These are phyloP conservation scores for Kwoniella dendrophila DNA, from an alignment of 768 basidiomycete species.

Conservation along the genomic window DNA sequence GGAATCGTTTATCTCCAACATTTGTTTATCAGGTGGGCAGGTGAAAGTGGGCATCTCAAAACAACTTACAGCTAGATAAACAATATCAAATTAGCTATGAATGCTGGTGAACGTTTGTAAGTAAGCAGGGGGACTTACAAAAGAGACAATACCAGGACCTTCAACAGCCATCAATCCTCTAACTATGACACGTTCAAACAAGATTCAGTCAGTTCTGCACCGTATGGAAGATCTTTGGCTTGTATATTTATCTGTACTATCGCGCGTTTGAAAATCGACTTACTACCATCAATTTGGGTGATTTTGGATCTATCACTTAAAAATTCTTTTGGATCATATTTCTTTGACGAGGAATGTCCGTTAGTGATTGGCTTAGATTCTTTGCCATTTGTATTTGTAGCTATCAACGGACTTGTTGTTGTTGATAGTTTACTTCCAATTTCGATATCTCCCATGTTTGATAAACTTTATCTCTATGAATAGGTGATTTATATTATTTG, in stretches of 20 bases:
- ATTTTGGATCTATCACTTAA: slow-evolving; percentile 31
- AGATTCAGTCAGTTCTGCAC: slow-evolving; percentile 3
- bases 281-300: slow-evolving; percentile 41
- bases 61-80: slow-evolving; percentile 16
- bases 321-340: slow-evolving; percentile 25
- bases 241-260: not conserved
- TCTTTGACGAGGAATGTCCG: no score
- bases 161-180: slow-evolving; percentile 77
- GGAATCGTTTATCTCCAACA: no score
- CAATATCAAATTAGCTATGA: slow-evolving; percentile 9
- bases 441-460: slow-evolving; percentile 20
- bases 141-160: slow-evolving; percentile 64
- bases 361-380: not conserved
- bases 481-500: not conserved
- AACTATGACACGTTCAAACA: slow-evolving; percentile 56
- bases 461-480: not conserved
- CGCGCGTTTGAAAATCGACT: slow-evolving; percentile 5
- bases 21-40: slow-evolving; percentile 2
- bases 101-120: slow-evolving; percentile 63
- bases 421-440: slow-evolving; percentile 5
- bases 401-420: slow-evolving; percentile 1
- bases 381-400: not conserved
- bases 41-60: not conserved
- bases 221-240: not conserved
- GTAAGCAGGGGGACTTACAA: slow-evolving; percentile 36